Conservation (phyloP, 73 alveolate genomes). For the Symbiodinium pilosum region DNA sequence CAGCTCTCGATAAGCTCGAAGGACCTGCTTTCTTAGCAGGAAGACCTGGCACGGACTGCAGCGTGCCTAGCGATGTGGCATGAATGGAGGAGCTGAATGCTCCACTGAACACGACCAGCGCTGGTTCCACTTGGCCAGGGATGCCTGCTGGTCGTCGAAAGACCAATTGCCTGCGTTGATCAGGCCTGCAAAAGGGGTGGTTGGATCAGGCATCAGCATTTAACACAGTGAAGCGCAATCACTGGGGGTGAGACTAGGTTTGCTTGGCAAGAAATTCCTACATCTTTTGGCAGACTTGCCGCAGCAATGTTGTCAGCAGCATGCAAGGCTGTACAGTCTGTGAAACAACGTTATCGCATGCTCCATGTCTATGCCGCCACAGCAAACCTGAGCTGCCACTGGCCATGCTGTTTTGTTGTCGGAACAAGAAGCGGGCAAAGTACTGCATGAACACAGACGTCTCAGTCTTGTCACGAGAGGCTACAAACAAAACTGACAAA, state of each 20-base stretch:
- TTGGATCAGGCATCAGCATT: too few relatives aligned
- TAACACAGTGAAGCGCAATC: too few relatives aligned
- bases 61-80: too few relatives aligned
- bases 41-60: slow-evolving; percentile 35
- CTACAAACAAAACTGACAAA: too few relatives aligned
- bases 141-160: slow-evolving; percentile 69
- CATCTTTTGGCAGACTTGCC: background rate
- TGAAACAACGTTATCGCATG: background rate
- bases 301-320: background rate
- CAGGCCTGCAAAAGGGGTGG: slow-evolving; percentile 33
- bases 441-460: too few relatives aligned
- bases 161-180: slow-evolving; percentile 85
- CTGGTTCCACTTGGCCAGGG: background rate
- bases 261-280: background rate
- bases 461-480: too few relatives aligned
- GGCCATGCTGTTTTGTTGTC: too few relatives aligned
- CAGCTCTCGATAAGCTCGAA: slow-evolving; percentile 70
- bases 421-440: too few relatives aligned
- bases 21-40: slow-evolving; percentile 71
- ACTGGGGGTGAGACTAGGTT: background rate
- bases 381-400: slow-evolving; percentile 9
- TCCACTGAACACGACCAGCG: too few relatives aligned
- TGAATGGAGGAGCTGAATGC: too few relatives aligned
- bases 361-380: slow-evolving; percentile 16
- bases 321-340: background rate